phyloP scores from a whole-genome alignment of 164 flowering plant genomes.

The Umbilicus rupestris region DNA sequence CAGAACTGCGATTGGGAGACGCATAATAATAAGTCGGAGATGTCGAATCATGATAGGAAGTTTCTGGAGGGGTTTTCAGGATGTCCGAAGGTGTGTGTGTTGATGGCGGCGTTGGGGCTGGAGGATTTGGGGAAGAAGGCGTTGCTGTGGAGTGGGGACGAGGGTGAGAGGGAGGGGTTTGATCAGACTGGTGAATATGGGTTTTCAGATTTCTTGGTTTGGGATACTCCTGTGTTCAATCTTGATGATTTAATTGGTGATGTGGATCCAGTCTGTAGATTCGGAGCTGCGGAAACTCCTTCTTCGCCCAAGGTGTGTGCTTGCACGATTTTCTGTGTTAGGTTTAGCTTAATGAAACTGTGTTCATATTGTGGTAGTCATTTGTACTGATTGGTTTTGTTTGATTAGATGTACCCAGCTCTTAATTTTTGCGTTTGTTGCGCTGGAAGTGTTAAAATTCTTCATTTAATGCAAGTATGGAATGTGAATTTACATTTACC shows the following conservation, averaged over 20 bases:
- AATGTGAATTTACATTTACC: not conserved
- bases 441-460: not conserved
- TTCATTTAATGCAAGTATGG: not conserved
- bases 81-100: slow-evolving; percentile 48
- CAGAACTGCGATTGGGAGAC: slow-evolving; percentile 77
- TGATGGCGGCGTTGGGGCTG: slow-evolving; percentile 42
- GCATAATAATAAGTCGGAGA: slow-evolving; percentile 23
- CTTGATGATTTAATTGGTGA: slow-evolving; percentile 52
- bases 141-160: slow-evolving; percentile 15
- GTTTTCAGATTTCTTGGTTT: slow-evolving; percentile 36
- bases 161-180: slow-evolving; percentile 8
- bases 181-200: slow-evolving; percentile 16
- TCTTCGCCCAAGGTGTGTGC: slow-evolving; percentile 54
- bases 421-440: not conserved
- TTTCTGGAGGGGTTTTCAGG: slow-evolving; percentile 65
- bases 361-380: not conserved
- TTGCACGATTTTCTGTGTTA: not conserved
- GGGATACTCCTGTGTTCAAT: slow-evolving; percentile 55
- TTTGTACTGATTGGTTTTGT: not conserved
- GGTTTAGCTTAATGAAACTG: not conserved
- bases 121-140: slow-evolving; percentile 36
- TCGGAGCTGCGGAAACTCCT: slow-evolving; percentile 52
- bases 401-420: too few relatives aligned
- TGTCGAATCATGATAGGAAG: slow-evolving; percentile 41
- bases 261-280: slow-evolving; percentile 24